A percentile compares a stretch with the other conserved stretches of the same genome.
These are phyloP conservation scores for Gilbertella persicaria DNA, from an alignment of 371 early-diverging fungal species.

Conservation along the genomic window DNA sequence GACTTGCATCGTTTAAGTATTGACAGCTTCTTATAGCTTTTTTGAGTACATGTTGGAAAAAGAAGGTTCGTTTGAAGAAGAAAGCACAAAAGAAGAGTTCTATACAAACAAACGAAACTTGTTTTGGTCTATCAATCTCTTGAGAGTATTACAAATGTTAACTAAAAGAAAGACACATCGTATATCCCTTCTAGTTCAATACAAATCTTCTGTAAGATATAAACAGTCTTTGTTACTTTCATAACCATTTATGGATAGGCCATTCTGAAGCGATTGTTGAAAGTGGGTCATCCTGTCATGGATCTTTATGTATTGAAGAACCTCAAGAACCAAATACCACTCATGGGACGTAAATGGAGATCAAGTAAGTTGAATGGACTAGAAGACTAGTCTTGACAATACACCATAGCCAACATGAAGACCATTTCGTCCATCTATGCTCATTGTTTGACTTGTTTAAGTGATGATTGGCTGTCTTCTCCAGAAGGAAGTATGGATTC, in stretches of 20 bases:
- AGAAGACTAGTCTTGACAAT: not conserved
- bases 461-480: conserved; percentile 76
- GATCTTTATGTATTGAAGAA: conserved; percentile 79
- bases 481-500: conserved; percentile 67
- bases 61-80: conserved; percentile 1
- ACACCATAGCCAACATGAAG: conserved; percentile 68
- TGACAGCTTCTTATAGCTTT: conserved; percentile 11
- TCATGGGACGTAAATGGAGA: conserved; percentile 83
- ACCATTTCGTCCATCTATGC: conserved; percentile 79
- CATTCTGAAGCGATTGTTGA: conserved; percentile 75
- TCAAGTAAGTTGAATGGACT: conserved; percentile 49
- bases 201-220: conserved; percentile 72
- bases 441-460: conserved; percentile 63
- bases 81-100: not conserved
- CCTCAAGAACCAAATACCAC: conserved; percentile 78
- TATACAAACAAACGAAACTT: conserved; percentile 61
- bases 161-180: conserved; percentile 80
- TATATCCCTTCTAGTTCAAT: conserved; percentile 77
- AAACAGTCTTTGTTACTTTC: not conserved
- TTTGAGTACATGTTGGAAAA: conserved; percentile 13
- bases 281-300: conserved; percentile 67
- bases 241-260: conserved; percentile 28
- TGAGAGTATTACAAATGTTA: conserved; percentile 80
- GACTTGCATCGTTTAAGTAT: not conserved
- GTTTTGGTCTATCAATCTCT: conserved; percentile 73